Base-by-base conservation (phyloP, 306 rosid genomes). In the Hylodesmum podocarpum region DNA sequence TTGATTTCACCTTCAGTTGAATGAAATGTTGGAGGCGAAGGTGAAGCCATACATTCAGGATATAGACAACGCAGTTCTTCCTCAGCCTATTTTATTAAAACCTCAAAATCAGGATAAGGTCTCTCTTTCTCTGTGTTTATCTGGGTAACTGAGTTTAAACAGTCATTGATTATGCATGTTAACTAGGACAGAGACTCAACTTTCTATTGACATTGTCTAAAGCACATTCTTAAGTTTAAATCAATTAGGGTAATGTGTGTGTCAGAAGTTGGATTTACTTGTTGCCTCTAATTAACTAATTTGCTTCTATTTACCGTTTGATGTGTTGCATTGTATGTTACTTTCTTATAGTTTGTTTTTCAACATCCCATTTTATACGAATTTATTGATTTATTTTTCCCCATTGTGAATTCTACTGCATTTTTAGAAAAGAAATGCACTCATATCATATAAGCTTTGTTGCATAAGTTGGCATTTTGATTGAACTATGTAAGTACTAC, bases 11-110 rank as follows among this genome's bases (percentile, higher is more conserved):
- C 51, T 66, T 66, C 87, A 95, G 99, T 61, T 95, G 85, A 87
- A 90, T 73, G 86, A 95, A 86, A 81, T 90, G 91, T 82, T 95
- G 84, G 92, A 80, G 83, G 93, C 89, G 86, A 95, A 90, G 88
- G 67, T 95, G 80, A 86, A 80, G 68, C 97, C 96, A 9, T 95
- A 89, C 78, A 54, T 88, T 72, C 87, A 81, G 79, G 85, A 81
- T 51, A 63, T 74, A 6, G 87, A 82, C 73, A 80, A 65, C 14
- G 73, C 83, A 39, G 84, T 86, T 74, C 96, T 95, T 67, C 82
- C 96, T 8, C 89, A 82, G 69, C 91, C 97, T 70, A 90, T 95
- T 46, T 58, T 95, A 70, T 72, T 92, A 66, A 86, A 79, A 84
- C 62, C 86, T 4, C 87, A 78, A 76, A 84, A 79, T 50, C 88